phyloP scores from a whole-genome alignment of 1,139 yeast species.

The Candida tetrigidarum region DNA sequence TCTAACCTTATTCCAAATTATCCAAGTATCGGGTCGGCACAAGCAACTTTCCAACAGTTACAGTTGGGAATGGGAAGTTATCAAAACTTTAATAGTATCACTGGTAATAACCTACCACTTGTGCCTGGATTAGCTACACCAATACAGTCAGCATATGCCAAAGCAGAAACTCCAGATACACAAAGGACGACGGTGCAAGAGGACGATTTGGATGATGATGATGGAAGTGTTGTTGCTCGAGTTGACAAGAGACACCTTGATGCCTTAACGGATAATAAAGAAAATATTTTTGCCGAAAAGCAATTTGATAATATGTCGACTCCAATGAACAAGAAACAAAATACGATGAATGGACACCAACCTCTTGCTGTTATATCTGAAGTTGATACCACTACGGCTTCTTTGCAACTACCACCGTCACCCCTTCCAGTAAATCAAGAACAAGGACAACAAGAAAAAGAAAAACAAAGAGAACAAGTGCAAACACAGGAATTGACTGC shows the following conservation, averaged over 20 bases:
- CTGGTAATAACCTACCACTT: slow-evolving; percentile 4
- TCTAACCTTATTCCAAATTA: slow-evolving; percentile 27
- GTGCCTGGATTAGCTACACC: slow-evolving; percentile 39
- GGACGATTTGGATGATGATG: slow-evolving; percentile 42
- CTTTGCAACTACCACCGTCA: neutral
- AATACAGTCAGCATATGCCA: slow-evolving; percentile 31
- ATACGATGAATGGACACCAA: slow-evolving; percentile 24
- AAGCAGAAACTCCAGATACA: slow-evolving; percentile 50
- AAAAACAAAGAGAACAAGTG: neutral
- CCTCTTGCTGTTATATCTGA: slow-evolving; percentile 47
- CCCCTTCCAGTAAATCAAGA: too few relatives aligned
- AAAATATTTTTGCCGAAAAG: slow-evolving; percentile 44
- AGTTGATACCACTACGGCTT: slow-evolving; percentile 11
- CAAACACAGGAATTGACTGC: neutral
- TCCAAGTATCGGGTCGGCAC: slow-evolving; percentile 7
- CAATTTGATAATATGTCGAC: slow-evolving; percentile 29
- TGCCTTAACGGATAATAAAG: slow-evolving; percentile 42
- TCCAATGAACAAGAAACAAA: slow-evolving; percentile 25
- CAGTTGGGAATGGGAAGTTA: slow-evolving; percentile 14
- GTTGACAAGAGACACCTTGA: slow-evolving; percentile 40
- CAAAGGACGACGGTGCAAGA: slow-evolving; percentile 51
- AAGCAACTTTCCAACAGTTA: slow-evolving; percentile 16
- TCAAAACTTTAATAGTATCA: slow-evolving; percentile 15
- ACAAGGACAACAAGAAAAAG: too few relatives aligned
- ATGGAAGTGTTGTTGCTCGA: slow-evolving; percentile 20